phyloP scores from a whole-genome alignment of 305 asterid genomes.

The Ilex paraguariensis region DNA sequence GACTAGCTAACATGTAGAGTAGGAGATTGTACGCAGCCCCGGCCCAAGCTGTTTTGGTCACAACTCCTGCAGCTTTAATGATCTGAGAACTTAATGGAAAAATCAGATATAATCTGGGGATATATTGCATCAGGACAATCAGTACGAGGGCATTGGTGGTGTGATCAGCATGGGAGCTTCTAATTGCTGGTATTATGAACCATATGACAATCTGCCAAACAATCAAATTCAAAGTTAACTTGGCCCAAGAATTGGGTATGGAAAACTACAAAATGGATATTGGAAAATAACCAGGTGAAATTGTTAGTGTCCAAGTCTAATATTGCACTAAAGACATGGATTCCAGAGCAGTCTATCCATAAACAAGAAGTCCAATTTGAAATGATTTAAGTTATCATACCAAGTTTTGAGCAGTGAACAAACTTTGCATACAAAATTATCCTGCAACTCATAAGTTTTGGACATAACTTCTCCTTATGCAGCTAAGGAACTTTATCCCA shows the following conservation, averaged over 20 bases:
- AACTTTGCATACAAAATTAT: no score
- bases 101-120: slow-evolving; percentile 55
- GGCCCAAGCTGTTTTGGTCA: slow-evolving; percentile 77
- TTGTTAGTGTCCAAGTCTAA: no score
- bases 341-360: no score
- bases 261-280: background rate
- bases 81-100: slow-evolving; percentile 71
- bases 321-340: no score
- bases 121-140: slow-evolving; percentile 52
- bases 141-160: slow-evolving; percentile 56
- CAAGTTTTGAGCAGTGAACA: no score
- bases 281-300: no score
- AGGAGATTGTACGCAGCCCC: slow-evolving; percentile 73
- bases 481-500: no score
- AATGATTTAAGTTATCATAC: no score
- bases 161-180: slow-evolving; percentile 69
- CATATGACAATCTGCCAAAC: slow-evolving; percentile 68
- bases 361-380: no score
- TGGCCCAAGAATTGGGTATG: background rate
- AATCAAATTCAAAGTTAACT: background rate
- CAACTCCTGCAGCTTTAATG: slow-evolving; percentile 77
- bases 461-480: no score
- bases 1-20: slow-evolving; percentile 82
- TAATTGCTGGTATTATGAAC: slow-evolving; percentile 61
- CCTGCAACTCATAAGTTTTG: no score